Evolutionary conservation across 2,329 filamentous ascomycete genomes (phyloP).

Genomic region (Tolypocladium inflatum): DNA sequence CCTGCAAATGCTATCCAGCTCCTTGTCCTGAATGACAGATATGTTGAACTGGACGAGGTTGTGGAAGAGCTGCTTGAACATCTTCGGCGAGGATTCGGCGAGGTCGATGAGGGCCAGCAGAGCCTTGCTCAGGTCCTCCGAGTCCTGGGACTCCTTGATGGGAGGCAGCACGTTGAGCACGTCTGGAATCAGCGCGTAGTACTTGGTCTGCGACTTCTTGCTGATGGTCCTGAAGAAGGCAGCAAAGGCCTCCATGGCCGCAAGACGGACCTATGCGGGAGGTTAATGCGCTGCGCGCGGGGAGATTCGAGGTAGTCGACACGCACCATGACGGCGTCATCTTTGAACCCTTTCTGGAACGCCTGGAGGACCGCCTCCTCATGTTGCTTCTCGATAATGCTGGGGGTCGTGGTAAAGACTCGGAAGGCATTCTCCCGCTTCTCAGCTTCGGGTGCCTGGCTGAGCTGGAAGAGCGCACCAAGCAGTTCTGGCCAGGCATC

Average conservation of each 20-base stretch:
- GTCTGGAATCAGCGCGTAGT: constrained; percentile 77
- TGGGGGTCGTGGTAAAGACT: constrained; percentile 89
- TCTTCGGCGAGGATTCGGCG: constrained; percentile 87
- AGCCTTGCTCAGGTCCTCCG: constrained; percentile 82
- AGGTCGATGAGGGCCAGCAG: constrained; percentile 88
- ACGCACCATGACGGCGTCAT: constrained; percentile 68
- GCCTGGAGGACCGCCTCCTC: constrained; percentile 82
- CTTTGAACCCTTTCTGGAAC: constrained; percentile 87
- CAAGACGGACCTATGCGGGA: constrained; percentile 62
- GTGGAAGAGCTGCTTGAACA: constrained; percentile 94
- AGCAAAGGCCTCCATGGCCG: constrained; percentile 93
- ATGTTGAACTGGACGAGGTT: constrained; percentile 89
- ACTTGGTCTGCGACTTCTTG: constrained; percentile 84
- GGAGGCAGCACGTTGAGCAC: constrained; percentile 91
- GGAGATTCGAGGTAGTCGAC: constrained; percentile 3
- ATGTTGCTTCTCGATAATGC: constrained; percentile 92
- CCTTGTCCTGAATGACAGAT: constrained; percentile 91
- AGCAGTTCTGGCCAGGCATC: constrained; percentile 87
- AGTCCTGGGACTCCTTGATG: constrained; percentile 84
- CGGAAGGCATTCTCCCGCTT: constrained; percentile 90
- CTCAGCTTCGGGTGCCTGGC: constrained; percentile 72
- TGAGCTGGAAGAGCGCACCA: constrained; percentile 76
- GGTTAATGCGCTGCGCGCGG: not conserved
- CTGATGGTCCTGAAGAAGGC: constrained; percentile 86
- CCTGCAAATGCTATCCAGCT: constrained; percentile 77